Evolutionary conservation across 2,329 filamentous ascomycete genomes (phyloP).

Genomic region (Drechmeria coniospora): DNA sequence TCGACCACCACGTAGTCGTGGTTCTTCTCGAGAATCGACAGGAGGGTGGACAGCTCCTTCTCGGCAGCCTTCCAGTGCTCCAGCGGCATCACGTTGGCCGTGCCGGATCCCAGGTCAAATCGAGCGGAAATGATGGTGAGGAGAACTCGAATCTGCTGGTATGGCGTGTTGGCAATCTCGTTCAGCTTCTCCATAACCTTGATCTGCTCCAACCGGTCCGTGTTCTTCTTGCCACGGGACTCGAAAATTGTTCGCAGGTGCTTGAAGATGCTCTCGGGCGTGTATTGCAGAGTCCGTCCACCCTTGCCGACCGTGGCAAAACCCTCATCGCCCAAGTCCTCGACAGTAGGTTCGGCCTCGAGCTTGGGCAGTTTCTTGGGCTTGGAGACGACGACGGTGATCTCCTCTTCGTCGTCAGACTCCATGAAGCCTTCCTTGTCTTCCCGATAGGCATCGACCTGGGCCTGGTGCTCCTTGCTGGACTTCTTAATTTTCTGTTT

Average conservation of each 20-base stretch:
- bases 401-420: slow-evolving; percentile 62
- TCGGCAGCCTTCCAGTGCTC: slow-evolving; percentile 96
- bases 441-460: slow-evolving; percentile 75
- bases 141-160: slow-evolving; percentile 86
- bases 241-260: slow-evolving; percentile 87
- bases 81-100: slow-evolving; percentile 69
- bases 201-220: slow-evolving; percentile 87
- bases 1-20: slow-evolving; percentile 76
- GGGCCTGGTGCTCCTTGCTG: slow-evolving; percentile 82
- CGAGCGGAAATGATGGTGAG: slow-evolving; percentile 83
- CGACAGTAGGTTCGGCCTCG: slow-evolving; percentile 31
- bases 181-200: slow-evolving; percentile 91
- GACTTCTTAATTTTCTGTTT: slow-evolving; percentile 99
- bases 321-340: slow-evolving; percentile 62
- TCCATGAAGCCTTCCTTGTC: slow-evolving; percentile 82
- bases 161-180: slow-evolving; percentile 78
- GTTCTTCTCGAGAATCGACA: slow-evolving; percentile 66
- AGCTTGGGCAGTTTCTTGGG: slow-evolving; percentile 17
- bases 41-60: slow-evolving; percentile 64
- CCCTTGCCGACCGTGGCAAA: slow-evolving; percentile 82
- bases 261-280: slow-evolving; percentile 95
- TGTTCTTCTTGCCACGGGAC: slow-evolving; percentile 97
- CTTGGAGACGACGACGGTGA: slow-evolving; percentile 34
- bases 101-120: slow-evolving; percentile 76
- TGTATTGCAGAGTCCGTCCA: slow-evolving; percentile 80